Base-by-base conservation (phyloP, 129 eudicot genomes). In the Solidago caesia region DNA sequence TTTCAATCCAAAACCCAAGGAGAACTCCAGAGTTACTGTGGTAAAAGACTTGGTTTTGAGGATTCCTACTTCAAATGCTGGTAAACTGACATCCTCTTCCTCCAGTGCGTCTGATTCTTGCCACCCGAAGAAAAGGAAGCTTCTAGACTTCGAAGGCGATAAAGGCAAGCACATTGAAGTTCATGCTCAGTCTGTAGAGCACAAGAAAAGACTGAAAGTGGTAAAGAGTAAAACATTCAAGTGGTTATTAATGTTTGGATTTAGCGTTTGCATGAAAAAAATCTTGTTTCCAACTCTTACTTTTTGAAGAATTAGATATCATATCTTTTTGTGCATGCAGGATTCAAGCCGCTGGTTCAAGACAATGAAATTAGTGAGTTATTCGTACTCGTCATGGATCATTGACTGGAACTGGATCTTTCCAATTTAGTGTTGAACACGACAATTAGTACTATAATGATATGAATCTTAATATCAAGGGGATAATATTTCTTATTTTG, bases 341-440 rank as follows among this genome's bases (percentile, higher is more conserved):
- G 91, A 86, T 72, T 26, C 81, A n/a, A 68, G 80, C 64, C 75
- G 72, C 56, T 86, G 89, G 96, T 86, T 84, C 81, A 79, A 82
- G 85, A 33, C 39, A 33, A 33, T 33, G 39, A 65, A 82, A 78
- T 67, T 71, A 72, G 95, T 89, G 64, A 82, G 88, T 82, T 74
- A 52, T 46, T 39, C 63, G 48, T 21, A 44, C 21, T 58, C 16
- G 8, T 75, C 79, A 42, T 42, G 12, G 43, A 48, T 74, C 66
- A 61, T 61, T 14, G 42, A 29, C 42, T 27, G 12, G 44, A 29
- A 29, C 42, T 61, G 12, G 67, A 61, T 61, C 44, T 63, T 63
- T 55, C 26, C 46, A 39, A 39, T 63, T 39, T 14, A 63, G 68
- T 64, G 78, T 59, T 48, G 47, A 63, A 41, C 16, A 33, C 2